Evolutionary conservation across 768 basidiomycete species (phyloP).

Genomic region (Mycena capillaripes): DNA sequence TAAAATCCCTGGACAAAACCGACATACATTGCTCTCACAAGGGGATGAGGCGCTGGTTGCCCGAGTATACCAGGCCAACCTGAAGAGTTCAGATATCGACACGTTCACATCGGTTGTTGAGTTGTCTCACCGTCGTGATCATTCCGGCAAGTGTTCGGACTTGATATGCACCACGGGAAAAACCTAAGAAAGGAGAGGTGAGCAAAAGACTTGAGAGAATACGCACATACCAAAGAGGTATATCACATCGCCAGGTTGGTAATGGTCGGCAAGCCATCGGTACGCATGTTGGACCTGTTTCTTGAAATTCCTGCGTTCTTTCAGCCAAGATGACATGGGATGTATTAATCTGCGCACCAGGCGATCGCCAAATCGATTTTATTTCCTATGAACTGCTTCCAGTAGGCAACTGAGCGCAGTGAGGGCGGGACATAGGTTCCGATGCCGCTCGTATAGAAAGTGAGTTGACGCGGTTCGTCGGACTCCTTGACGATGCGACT

Average conservation of each 20-base stretch:
- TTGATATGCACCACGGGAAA: conserved; percentile 19
- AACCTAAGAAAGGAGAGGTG: not conserved
- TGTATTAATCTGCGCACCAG: not conserved
- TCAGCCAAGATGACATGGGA: not conserved
- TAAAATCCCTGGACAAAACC: too few relatives aligned
- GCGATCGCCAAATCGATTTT: conserved; percentile 13
- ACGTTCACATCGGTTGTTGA: not conserved
- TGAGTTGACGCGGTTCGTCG: not conserved
- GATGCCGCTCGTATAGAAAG: conserved; percentile 14
- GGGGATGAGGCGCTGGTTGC: not conserved
- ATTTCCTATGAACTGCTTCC: not conserved
- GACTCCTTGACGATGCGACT: conserved; percentile 37
- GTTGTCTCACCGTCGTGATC: not conserved
- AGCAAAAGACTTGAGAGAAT: not conserved
- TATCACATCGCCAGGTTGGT: conserved; percentile 10
- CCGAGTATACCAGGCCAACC: conserved; percentile 1
- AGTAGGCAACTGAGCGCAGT: not conserved
- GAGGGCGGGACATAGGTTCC: conserved; percentile 14
- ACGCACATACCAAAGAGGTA: conserved; percentile 11
- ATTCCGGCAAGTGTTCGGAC: conserved; percentile 14
- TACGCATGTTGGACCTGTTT: not conserved
- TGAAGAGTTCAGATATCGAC: not conserved
- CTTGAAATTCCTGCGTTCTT: conserved; percentile 7
- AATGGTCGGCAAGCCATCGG: conserved; percentile 15
- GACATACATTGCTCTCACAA: not conserved